Conservation (phyloP, 2,329 filamentous ascomycete species). For the Calonectria montana region DNA sequence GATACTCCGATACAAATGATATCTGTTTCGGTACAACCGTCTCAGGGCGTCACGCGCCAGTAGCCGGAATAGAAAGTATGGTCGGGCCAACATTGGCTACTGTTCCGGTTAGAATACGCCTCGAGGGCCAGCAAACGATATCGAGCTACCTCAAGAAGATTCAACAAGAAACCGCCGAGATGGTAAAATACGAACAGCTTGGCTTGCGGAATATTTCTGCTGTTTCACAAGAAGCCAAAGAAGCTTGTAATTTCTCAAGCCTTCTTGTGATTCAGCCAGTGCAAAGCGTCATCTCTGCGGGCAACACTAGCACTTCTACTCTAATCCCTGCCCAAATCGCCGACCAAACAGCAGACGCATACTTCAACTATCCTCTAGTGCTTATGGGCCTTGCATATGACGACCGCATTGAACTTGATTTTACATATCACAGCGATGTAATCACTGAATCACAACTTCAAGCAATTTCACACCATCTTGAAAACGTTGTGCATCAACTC, state of each 20-base stretch:
- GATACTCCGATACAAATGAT: conserved; percentile 56
- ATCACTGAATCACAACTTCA: background rate
- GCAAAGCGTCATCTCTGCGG: background rate
- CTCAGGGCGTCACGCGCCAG: conserved; percentile 48
- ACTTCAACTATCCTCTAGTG: background rate
- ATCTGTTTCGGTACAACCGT: conserved; percentile 56
- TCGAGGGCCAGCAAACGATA: conserved; percentile 41
- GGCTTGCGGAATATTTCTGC: conserved; percentile 36
- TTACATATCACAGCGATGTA: background rate
- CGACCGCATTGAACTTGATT: background rate
- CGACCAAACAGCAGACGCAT: background rate
- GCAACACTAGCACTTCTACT: background rate
- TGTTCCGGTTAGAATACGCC: conserved; percentile 52
- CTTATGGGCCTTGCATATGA: background rate
- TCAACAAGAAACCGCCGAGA: conserved; percentile 27
- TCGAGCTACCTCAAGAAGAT: conserved; percentile 15
- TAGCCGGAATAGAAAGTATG: conserved; percentile 34
- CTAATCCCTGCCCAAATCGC: background rate
- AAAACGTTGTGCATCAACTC: background rate
- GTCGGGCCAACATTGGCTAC: conserved; percentile 51
- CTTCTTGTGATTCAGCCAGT: conserved; percentile 43
- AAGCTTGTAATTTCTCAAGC: conserved; percentile 42
- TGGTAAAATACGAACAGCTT: conserved; percentile 31
- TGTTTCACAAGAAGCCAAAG: conserved; percentile 9
- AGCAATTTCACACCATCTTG: background rate